phyloP scores from a whole-genome alignment of 2,329 filamentous ascomycete species.

The Trichophyton schoenleinii region DNA sequence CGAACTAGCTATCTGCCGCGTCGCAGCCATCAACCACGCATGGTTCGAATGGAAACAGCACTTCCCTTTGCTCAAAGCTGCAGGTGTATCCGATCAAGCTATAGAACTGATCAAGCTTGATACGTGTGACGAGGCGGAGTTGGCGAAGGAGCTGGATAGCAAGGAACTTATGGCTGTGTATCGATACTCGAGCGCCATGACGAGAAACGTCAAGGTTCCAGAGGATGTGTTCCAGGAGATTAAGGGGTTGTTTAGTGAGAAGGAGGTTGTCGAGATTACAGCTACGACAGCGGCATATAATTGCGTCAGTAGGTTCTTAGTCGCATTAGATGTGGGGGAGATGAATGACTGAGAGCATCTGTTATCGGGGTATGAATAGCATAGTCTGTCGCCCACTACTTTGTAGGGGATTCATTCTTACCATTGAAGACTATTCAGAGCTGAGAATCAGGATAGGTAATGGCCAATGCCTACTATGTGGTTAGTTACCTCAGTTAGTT shows the following conservation, averaged over 20 bases:
- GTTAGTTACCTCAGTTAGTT: no score
- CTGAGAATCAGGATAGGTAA: no score
- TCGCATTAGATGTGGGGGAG: slow-evolving; percentile 56
- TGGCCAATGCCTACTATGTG: no score
- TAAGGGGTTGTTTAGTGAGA: slow-evolving; percentile 50
- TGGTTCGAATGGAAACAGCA: slow-evolving; percentile 82
- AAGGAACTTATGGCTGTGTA: slow-evolving; percentile 56
- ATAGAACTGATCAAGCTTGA: slow-evolving; percentile 36
- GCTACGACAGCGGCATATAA: slow-evolving; percentile 71
- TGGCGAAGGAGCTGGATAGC: slow-evolving; percentile 32
- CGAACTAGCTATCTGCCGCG: slow-evolving; percentile 68
- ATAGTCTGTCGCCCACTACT: not conserved
- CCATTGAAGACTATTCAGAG: not conserved
- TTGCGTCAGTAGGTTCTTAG: slow-evolving; percentile 70
- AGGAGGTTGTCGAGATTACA: slow-evolving; percentile 69
- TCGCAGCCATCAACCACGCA: slow-evolving; percentile 66
- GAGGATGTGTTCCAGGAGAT: slow-evolving; percentile 56
- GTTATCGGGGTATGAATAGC: no score
- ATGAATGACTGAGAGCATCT: slow-evolving; percentile 20
- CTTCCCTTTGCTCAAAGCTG: slow-evolving; percentile 54
- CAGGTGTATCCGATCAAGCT: slow-evolving; percentile 42
- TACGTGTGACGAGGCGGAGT: slow-evolving; percentile 20
- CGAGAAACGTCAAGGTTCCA: slow-evolving; percentile 54
- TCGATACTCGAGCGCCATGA: slow-evolving; percentile 73
- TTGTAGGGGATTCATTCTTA: not conserved